Evolutionary conservation across 2,329 filamentous ascomycete genomes (phyloP).

Genomic region (Colletotrichum eleusines): DNA sequence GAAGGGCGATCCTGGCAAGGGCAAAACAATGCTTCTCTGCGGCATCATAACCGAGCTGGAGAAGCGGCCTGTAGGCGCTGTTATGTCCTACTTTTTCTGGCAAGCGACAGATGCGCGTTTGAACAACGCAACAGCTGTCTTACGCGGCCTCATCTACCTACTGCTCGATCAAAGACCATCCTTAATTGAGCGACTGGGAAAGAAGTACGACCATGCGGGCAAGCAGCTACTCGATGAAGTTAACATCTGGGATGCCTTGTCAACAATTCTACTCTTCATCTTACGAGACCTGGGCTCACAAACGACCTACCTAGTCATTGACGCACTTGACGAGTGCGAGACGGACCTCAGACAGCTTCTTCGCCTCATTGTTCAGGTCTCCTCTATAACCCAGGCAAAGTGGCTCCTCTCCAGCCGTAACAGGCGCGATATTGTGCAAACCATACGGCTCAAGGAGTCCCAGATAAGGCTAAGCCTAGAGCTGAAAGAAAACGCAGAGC

Average conservation of each 20-base stretch:
- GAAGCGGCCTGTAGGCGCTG: neutral
- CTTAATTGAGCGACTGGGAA: neutral
- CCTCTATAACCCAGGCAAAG: neutral
- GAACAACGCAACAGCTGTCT: neutral
- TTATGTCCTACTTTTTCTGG: neutral
- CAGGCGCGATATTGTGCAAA: neutral
- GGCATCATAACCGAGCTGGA: neutral
- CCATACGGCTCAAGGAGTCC: neutral
- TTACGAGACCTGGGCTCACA: neutral
- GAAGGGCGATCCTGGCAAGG: neutral
- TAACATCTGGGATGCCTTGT: neutral
- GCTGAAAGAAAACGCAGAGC: neutral
- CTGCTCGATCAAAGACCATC: neutral
- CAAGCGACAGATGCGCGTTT: neutral
- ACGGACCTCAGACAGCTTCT: neutral
- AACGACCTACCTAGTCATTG: neutral
- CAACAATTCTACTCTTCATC: neutral
- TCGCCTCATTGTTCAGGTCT: neutral
- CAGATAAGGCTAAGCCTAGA: neutral
- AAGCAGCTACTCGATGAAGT: neutral
- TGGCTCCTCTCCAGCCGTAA: neutral
- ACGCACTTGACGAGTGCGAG: neutral
- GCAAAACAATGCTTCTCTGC: neutral
- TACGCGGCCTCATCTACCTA: neutral
- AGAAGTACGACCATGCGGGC: neutral